Percentiles rank a stretch among this genome's conserved stretches.
These are phyloP conservation scores for Cryptomeria japonica DNA, from an alignment of 75 land plant genomes.

Conservation along the genomic window DNA sequence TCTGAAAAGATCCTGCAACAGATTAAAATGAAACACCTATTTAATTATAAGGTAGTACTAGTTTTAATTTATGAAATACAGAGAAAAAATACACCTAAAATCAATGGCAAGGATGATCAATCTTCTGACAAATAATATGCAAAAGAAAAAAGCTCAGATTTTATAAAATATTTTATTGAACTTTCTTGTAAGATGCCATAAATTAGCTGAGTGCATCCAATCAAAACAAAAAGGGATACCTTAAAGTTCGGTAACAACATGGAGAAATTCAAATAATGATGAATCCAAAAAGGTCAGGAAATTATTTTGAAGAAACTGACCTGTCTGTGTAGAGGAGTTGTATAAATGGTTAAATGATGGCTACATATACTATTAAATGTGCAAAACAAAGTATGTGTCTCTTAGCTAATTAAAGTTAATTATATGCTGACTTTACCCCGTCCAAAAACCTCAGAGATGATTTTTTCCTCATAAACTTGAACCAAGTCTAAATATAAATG, in stretches of 20 bases:
- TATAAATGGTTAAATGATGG: not conserved
- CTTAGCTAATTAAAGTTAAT: not conserved
- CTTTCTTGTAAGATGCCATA: not conserved
- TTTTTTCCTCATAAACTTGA: not conserved
- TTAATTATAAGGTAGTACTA: not conserved
- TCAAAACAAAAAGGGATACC: not conserved
- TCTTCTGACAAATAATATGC: not conserved
- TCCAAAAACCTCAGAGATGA: not conserved
- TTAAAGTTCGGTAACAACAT: not conserved
- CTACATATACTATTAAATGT: not conserved
- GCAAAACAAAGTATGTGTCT: not conserved
- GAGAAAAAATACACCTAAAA: not conserved
- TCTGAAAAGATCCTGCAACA: conserved; percentile 54
- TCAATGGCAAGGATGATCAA: not conserved
- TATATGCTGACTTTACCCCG: not conserved
- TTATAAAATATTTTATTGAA: not conserved
- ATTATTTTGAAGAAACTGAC: not conserved
- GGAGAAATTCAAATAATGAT: not conserved
- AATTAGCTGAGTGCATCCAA: not conserved
- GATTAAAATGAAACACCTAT: not conserved
- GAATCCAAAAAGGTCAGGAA: not conserved
- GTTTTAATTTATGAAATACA: not conserved
- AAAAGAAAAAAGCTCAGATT: not conserved
- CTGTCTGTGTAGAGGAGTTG: not conserved
- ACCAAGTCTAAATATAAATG: not conserved